Conservation (phyloP, 331 rosid species). For the Rhamnella rubrinervis region DNA sequence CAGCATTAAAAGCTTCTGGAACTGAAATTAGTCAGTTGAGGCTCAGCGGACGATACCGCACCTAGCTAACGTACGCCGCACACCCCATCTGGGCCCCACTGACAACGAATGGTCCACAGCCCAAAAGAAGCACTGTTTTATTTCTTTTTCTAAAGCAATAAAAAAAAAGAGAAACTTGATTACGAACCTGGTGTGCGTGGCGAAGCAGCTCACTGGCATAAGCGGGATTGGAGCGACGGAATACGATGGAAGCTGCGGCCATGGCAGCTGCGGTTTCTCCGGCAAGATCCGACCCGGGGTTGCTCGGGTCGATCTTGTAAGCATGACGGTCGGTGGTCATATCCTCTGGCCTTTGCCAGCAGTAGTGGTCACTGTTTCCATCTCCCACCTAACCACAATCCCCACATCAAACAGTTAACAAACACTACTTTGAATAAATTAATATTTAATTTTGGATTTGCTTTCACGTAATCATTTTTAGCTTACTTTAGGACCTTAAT, state of each 20-base stretch:
- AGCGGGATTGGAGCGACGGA: slow-evolving; percentile 75
- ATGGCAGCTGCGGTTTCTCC: slow-evolving; percentile 99
- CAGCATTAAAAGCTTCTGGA: neutral
- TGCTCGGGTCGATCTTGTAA: slow-evolving; percentile 79
- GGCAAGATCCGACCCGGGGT: slow-evolving; percentile 98
- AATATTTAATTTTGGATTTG: neutral
- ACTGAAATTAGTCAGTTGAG: neutral
- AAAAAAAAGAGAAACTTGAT: no score
- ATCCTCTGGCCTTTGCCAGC: slow-evolving; percentile 99
- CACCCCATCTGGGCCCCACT: neutral
- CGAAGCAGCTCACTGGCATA: slow-evolving; percentile 67
- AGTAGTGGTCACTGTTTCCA: slow-evolving; percentile 89
- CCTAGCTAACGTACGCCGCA: slow-evolving; percentile 1
- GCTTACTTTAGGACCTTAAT: no score
- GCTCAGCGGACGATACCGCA: slow-evolving; percentile 2
- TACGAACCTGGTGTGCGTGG: slow-evolving; percentile 76
- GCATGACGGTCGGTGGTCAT: slow-evolving; percentile 97
- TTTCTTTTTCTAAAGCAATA: neutral
- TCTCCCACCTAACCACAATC: slow-evolving; percentile 78
- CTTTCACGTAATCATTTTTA: neutral
- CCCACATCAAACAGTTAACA: neutral
- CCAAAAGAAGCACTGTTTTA: neutral
- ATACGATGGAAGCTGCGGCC: slow-evolving; percentile 97
- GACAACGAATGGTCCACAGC: neutral
- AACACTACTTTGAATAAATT: slow-evolving; percentile 1